phyloP scores from a whole-genome alignment of 768 basidiomycete species.

The Boletus subcaerulescens region DNA sequence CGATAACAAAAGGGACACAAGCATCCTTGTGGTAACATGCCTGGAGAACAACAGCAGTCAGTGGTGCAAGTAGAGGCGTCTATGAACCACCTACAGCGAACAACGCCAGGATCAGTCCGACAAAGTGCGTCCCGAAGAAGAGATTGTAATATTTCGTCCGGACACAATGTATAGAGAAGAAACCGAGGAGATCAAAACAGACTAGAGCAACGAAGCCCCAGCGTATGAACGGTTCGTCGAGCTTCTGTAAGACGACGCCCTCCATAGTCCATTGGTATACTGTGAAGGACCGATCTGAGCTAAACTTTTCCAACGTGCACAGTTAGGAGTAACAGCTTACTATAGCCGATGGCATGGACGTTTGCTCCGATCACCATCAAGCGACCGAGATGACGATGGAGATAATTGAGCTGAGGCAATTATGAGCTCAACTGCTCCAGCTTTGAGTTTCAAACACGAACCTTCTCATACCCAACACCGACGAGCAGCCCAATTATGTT shows the following conservation, averaged over 20 bases:
- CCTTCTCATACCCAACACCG: constrained; percentile 69
- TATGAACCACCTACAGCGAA: constrained; percentile 48
- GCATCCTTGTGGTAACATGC: constrained; percentile 30
- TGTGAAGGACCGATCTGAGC: constrained; percentile 21
- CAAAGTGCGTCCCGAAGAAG: constrained; percentile 60
- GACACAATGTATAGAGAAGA: constrained; percentile 58
- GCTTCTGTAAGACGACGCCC: constrained; percentile 37
- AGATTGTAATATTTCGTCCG: constrained; percentile 61
- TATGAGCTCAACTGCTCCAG: neutral
- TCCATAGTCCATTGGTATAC: constrained; percentile 55
- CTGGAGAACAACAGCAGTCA: constrained; percentile 19
- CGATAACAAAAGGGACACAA: constrained; percentile 54
- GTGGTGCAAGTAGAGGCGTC: neutral
- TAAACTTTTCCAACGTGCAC: neutral
- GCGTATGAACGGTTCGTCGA: constrained; percentile 36
- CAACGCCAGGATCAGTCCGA: constrained; percentile 52
- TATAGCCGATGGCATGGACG: constrained; percentile 54
- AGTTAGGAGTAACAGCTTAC: constrained; percentile 35
- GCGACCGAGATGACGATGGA: constrained; percentile 68
- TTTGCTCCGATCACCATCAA: constrained; percentile 56
- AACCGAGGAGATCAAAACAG: constrained; percentile 52
- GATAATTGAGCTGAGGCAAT: constrained; percentile 56
- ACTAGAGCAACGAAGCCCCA: constrained; percentile 54
- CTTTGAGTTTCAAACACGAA: constrained; percentile 23
- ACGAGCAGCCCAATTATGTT: constrained; percentile 54